Base-by-base conservation (phyloP, 2,329 filamentous ascomycete genomes). In the Aspergillus pseudonomiae region DNA sequence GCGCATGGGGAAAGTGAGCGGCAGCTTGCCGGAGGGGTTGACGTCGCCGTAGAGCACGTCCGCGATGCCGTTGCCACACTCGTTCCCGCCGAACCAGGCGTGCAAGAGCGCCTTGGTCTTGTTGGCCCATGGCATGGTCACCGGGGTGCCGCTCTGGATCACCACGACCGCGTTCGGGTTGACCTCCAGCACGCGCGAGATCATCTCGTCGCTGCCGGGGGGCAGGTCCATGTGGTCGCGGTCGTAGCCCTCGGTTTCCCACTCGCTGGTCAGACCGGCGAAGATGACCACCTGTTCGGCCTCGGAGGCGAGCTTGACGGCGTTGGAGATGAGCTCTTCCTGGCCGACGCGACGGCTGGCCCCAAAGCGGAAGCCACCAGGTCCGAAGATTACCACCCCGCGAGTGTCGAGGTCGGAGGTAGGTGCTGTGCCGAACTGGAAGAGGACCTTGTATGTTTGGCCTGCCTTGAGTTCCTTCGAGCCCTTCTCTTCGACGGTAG, bases 31-130 rank as follows among this genome's bases (percentile, higher is more conserved):
- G 52, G 87, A 89, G 0, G 92, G 92, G 73, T 91, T 93, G 54
- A 86, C 84, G 65, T 89, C 85, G 55, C 91, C 92, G 67, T 92
- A 91, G 1, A 94, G 81, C 1, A 94, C 84, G 68, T 94, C 91
- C 0, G 90, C 91, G 65, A 96, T 89, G 12, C 88, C 89, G 72
- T 94, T 93, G 6, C 92, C 92, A 6, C 89, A 90, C 79, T 95
- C 92, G 71, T 95, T 92, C n/a, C 92, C 92, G 64, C 91, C 91
- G 71, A 93, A 95, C 91, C 91, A 95, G 9, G 91, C 91, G 71
- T 94, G 90, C 1, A 93, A 73, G 1, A 94, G 80, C 2, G 88
- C 86, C 9, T 81, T 80, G 11, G 80, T 74, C n/a, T 79, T 74
- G 5, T 77, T 71, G 3, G 71, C 75, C 78, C 83, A 83, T 0